phyloP scores from a whole-genome alignment of 768 basidiomycete species.

The Pisolithus albus region DNA sequence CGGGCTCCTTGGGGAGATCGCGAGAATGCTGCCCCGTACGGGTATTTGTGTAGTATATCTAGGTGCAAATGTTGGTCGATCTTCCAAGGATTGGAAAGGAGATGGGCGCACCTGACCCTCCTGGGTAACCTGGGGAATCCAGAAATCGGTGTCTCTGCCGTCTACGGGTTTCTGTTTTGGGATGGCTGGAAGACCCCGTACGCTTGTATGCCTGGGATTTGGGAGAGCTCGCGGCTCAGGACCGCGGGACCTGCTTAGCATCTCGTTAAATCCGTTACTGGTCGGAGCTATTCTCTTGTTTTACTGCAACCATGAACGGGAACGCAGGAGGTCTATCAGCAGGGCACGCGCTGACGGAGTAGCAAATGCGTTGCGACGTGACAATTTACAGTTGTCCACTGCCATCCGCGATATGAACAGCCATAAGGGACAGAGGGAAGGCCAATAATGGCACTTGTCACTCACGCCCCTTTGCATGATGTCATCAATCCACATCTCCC shows the following conservation, averaged over 20 bases:
- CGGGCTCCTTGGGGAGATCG: slow-evolving; percentile 70
- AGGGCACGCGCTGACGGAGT: no score
- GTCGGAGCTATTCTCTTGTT: not conserved
- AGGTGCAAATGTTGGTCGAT: not conserved
- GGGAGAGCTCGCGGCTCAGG: slow-evolving; percentile 3
- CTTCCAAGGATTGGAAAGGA: not conserved
- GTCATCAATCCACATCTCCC: not conserved
- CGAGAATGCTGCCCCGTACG: slow-evolving; percentile 71
- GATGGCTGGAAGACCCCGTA: slow-evolving; percentile 26
- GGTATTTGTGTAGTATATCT: slow-evolving; percentile 95
- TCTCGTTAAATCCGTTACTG: slow-evolving; percentile 2
- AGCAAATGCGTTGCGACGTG: not conserved
- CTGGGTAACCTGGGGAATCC: slow-evolving; percentile 80
- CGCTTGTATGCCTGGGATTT: slow-evolving; percentile 11
- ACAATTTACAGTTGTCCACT: not conserved
- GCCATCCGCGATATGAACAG: not conserved
- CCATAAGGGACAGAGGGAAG: not conserved
- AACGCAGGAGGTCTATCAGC: not conserved
- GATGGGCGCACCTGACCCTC: slow-evolving; percentile 65
- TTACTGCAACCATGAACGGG: not conserved
- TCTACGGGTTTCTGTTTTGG: slow-evolving; percentile 10
- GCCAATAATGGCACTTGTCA: not conserved
- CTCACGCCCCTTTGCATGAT: slow-evolving; percentile 1
- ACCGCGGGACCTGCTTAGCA: slow-evolving; percentile 10
- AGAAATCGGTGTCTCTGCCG: slow-evolving; percentile 54